Percentiles rank a stretch among this genome's conserved stretches.
These are phyloP conservation scores for Triadica sebifera DNA, from an alignment of 345 rosid genomes.

Conservation along the genomic window DNA sequence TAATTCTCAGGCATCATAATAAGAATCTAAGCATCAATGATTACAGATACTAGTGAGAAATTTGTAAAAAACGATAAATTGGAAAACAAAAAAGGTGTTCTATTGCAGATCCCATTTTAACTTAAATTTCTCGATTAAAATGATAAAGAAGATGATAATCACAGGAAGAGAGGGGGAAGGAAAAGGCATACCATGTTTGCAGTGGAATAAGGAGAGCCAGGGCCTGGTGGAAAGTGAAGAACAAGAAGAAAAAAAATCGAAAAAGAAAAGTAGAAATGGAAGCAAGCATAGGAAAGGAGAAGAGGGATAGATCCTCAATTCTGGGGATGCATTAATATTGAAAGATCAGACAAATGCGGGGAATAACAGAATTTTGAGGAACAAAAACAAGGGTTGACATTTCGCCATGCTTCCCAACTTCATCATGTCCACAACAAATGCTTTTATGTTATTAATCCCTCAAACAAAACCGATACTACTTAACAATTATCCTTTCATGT, in stretches of 20 bases:
- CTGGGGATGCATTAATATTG: slow-evolving; percentile 30
- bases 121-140: too few relatives aligned
- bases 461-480: background rate
- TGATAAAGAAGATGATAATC: background rate
- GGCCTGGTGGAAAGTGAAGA: slow-evolving; percentile 21
- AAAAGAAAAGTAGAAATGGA: slow-evolving; percentile 29
- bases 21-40: too few relatives aligned
- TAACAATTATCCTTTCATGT: background rate
- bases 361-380: slow-evolving; percentile 41
- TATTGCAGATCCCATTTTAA: too few relatives aligned
- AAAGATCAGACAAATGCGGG: slow-evolving; percentile 30
- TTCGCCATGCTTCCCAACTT: slow-evolving; percentile 24
- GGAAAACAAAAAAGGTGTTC: too few relatives aligned
- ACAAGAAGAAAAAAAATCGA: slow-evolving; percentile 26
- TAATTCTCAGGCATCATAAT: background rate
- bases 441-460: background rate
- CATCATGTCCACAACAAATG: slow-evolving; percentile 28
- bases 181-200: slow-evolving; percentile 48
- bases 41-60: too few relatives aligned
- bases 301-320: slow-evolving; percentile 50
- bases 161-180: background rate
- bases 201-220: slow-evolving; percentile 29
- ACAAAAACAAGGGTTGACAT: slow-evolving; percentile 33
- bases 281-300: slow-evolving; percentile 12
- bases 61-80: too few relatives aligned